Evolutionary conservation across 768 basidiomycete genomes (phyloP).

Genomic region (Rhizopogon vesiculosus): DNA sequence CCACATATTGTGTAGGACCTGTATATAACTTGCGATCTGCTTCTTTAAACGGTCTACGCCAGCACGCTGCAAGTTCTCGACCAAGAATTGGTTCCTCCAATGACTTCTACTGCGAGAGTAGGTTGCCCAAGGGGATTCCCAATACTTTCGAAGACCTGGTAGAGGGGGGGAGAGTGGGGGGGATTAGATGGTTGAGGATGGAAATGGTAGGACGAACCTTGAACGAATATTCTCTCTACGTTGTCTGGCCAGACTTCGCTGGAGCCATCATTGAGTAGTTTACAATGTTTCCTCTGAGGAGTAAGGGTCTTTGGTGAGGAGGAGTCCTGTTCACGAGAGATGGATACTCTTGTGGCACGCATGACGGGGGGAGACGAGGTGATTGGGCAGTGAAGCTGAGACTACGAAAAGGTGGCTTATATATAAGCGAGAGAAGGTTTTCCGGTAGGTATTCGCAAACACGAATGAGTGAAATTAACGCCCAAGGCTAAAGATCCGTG

Average conservation of each 20-base stretch:
- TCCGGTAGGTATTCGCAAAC: slow-evolving; percentile 21
- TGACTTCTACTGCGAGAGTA: slow-evolving; percentile 75
- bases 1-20: slow-evolving; percentile 85
- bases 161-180: background rate
- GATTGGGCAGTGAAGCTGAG: slow-evolving; percentile 5
- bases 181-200: background rate
- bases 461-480: slow-evolving; percentile 7
- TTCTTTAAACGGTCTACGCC: slow-evolving; percentile 77
- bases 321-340: slow-evolving; percentile 14
- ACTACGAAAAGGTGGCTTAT: slow-evolving; percentile 24
- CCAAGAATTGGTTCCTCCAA: slow-evolving; percentile 83
- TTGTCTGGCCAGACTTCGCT: slow-evolving; percentile 80
- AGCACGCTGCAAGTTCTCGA: slow-evolving; percentile 68
- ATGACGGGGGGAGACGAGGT: slow-evolving; percentile 7
- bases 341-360: slow-evolving; percentile 19
- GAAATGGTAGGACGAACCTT: slow-evolving; percentile 39
- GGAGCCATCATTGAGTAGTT: slow-evolving; percentile 78
- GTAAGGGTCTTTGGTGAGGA: slow-evolving; percentile 33
- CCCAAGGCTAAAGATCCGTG: slow-evolving; percentile 47
- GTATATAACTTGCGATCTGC: slow-evolving; percentile 87
- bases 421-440: slow-evolving; percentile 24
- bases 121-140: slow-evolving; percentile 77
- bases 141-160: slow-evolving; percentile 69
- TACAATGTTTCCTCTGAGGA: slow-evolving; percentile 77
- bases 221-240: slow-evolving; percentile 73